Percentiles rank a stretch among this genome's conserved stretches.
Conservation (phyloP, 2,329 filamentous ascomycete species). For the Penicillium sp. region DNA sequence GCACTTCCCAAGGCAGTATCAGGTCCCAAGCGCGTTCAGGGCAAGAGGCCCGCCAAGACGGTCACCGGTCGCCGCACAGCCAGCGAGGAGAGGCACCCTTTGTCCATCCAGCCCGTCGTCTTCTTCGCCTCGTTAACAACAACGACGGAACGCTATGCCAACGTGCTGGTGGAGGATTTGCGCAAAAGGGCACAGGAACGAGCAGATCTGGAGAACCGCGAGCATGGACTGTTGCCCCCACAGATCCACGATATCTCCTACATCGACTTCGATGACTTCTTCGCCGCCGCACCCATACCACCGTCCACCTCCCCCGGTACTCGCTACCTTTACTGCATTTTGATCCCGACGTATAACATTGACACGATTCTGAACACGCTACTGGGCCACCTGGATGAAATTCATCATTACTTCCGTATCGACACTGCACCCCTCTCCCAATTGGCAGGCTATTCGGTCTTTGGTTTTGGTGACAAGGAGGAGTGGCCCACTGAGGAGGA, state of each 20-base stretch:
- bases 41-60: slow-evolving; percentile 35
- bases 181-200: slow-evolving; percentile 41
- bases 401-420: slow-evolving; percentile 94
- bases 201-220: slow-evolving; percentile 25
- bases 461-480: slow-evolving; percentile 88
- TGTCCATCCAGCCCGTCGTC: slow-evolving; percentile 64
- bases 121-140: slow-evolving; percentile 91
- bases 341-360: slow-evolving; percentile 92
- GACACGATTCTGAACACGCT: slow-evolving; percentile 89
- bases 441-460: slow-evolving; percentile 85
- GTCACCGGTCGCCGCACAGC: slow-evolving; percentile 24
- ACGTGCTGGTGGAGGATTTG: slow-evolving; percentile 61
- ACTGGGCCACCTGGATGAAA: slow-evolving; percentile 83
- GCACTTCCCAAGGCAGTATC: not conserved
- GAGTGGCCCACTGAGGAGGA: slow-evolving; percentile 90
- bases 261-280: slow-evolving; percentile 91
- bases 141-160: slow-evolving; percentile 74
- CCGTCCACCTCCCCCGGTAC: slow-evolving; percentile 48
- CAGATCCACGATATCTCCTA: slow-evolving; percentile 77
- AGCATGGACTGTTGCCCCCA: slow-evolving; percentile 54
- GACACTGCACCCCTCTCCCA: slow-evolving; percentile 79
- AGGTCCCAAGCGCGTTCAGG: slow-evolving; percentile 38
- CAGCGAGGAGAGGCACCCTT: slow-evolving; percentile 15
- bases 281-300: slow-evolving; percentile 71
- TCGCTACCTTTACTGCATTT: slow-evolving; percentile 77